These are phyloP conservation scores for Pyrenophora teres DNA, from an alignment of 2,329 filamentous ascomycete species.

Conservation along the genomic window DNA sequence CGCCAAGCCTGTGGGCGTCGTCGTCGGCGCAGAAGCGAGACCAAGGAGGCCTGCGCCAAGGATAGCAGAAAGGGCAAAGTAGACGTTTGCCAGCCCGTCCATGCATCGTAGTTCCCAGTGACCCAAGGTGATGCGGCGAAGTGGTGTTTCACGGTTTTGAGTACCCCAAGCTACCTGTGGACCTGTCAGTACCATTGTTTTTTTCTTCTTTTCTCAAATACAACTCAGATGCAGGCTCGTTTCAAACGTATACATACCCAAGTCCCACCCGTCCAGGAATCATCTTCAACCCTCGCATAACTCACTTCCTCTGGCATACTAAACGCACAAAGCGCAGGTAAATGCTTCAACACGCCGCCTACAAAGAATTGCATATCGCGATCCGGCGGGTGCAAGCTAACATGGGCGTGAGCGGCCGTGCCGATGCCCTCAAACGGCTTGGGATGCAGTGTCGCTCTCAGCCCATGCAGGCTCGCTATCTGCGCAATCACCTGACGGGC, in stretches of 20 bases:
- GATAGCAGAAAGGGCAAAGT: slow-evolving; percentile 68
- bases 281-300: slow-evolving; percentile 71
- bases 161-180: slow-evolving; percentile 80
- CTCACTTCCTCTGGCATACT: slow-evolving; percentile 68
- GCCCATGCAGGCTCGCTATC: slow-evolving; percentile 64
- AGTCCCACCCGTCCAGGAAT: slow-evolving; percentile 53
- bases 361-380: slow-evolving; percentile 69
- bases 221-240: background rate
- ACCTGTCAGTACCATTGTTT: slow-evolving; percentile 32
- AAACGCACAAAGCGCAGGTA: slow-evolving; percentile 70
- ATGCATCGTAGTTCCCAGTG: slow-evolving; percentile 80
- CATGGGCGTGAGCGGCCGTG: slow-evolving; percentile 71
- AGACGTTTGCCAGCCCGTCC: slow-evolving; percentile 81
- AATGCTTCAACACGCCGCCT: slow-evolving; percentile 69
- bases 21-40: slow-evolving; percentile 37
- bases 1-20: slow-evolving; percentile 47
- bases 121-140: slow-evolving; percentile 67
- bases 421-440: slow-evolving; percentile 67
- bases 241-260: slow-evolving; percentile 1
- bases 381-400: slow-evolving; percentile 63
- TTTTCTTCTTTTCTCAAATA: background rate
- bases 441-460: slow-evolving; percentile 74
- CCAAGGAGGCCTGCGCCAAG: slow-evolving; percentile 65
- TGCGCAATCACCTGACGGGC: slow-evolving; percentile 70
- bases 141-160: slow-evolving; percentile 76